Percentiles rank a stretch among this genome's conserved stretches.
These are phyloP conservation scores for Tylopilus intermedius DNA, from an alignment of 768 basidiomycete species.

Conservation along the genomic window DNA sequence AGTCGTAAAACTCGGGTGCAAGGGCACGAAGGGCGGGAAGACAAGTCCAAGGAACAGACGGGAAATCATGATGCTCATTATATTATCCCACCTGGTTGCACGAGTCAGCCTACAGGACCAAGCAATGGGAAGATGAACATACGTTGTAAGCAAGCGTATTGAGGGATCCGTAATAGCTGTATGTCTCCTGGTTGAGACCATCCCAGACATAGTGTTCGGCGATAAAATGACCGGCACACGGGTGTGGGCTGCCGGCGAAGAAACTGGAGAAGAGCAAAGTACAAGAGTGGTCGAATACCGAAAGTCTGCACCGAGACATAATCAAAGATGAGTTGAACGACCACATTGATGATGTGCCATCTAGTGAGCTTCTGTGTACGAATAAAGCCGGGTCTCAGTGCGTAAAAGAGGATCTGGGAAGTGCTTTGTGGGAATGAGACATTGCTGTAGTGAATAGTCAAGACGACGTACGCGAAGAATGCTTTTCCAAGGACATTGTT, in stretches of 20 bases:
- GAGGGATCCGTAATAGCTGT: conserved; percentile 90
- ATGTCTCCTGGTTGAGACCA: conserved; percentile 89
- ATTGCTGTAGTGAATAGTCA: not conserved
- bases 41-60: conserved; percentile 92
- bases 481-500: conserved; percentile 98
- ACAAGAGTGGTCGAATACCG: conserved; percentile 55
- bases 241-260: conserved; percentile 95
- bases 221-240: conserved; percentile 96
- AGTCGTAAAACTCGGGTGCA: conserved; percentile 90
- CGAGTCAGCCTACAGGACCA: not conserved
- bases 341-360: conserved; percentile 83
- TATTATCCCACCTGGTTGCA: conserved; percentile 84
- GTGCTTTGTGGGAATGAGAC: conserved; percentile 49
- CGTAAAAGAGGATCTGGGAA: conserved; percentile 98
- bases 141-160: conserved; percentile 94
- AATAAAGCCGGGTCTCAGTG: conserved; percentile 90
- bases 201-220: conserved; percentile 97
- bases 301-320: conserved; percentile 51
- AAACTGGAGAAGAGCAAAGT: conserved; percentile 87
- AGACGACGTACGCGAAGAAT: conserved; percentile 78
- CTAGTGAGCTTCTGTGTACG: conserved; percentile 72
- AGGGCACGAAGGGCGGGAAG: conserved; percentile 76
- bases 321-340: conserved; percentile 68
- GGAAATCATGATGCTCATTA: conserved; percentile 99
- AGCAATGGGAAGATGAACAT: conserved; percentile 25